Evolutionary conservation across 2,329 filamentous ascomycete species (phyloP).

Genomic region (Aspergillus alliaceus): DNA sequence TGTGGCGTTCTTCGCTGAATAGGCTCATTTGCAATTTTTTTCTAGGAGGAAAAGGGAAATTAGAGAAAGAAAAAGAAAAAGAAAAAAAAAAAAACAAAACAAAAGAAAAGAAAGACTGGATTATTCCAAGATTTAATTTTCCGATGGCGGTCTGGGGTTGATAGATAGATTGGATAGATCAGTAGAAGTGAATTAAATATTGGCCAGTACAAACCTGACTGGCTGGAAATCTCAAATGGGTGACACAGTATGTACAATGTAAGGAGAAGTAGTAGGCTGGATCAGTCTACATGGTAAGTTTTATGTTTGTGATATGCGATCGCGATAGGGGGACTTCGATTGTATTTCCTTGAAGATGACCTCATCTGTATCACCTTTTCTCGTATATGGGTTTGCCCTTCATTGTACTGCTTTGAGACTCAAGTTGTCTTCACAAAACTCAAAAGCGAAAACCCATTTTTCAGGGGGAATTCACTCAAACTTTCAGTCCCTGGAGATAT

Average conservation of each 20-base stretch:
- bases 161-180: slow-evolving; percentile 11
- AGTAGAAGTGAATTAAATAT: not conserved
- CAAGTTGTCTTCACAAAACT: too few relatives aligned
- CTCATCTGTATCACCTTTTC: not conserved
- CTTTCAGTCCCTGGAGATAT: slow-evolving; percentile 9
- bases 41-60: too few relatives aligned
- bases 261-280: slow-evolving; percentile 3
- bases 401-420: too few relatives aligned
- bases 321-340: not conserved
- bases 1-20: not conserved
- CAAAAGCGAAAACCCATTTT: not conserved
- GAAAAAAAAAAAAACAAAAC: not conserved
- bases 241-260: not conserved
- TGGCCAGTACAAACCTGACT: not conserved
- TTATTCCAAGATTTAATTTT: not conserved
- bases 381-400: too few relatives aligned
- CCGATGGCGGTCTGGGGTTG: slow-evolving; percentile 2
- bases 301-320: not conserved
- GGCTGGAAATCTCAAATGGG: not conserved
- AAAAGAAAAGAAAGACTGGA: not conserved
- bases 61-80: not conserved
- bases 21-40: not conserved
- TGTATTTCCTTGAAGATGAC: not conserved
- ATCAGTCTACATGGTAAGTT: not conserved
- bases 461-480: slow-evolving; percentile 1